Evolutionary conservation across 2,329 filamentous ascomycete species (phyloP).

Genomic region (Amesomyces nigricolor): DNA sequence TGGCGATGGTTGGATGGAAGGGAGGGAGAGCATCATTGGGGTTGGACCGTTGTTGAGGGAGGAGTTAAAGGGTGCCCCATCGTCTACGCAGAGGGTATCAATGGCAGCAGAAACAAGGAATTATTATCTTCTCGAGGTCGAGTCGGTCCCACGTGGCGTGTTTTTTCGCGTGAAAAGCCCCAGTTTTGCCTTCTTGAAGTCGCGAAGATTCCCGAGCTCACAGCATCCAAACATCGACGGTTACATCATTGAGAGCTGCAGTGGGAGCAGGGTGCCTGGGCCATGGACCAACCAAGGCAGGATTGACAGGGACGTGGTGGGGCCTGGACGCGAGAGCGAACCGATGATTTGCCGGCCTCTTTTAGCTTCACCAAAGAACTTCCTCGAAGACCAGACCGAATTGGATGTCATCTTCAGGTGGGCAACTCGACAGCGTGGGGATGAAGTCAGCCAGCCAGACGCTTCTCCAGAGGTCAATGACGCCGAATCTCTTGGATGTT

Average conservation of each 20-base stretch:
- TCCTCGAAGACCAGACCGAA: too few species aligned
- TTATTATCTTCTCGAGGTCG: not conserved
- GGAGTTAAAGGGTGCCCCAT: not conserved
- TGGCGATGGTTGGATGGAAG: not conserved
- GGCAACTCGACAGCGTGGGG: too few species aligned
- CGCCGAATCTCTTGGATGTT: too few species aligned
- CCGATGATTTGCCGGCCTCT: not conserved
- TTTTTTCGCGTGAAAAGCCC: too few species aligned
- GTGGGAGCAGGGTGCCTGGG: not conserved
- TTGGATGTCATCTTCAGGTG: too few species aligned
- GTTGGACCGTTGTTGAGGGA: not conserved
- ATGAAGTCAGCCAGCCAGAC: too few species aligned
- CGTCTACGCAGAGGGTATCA: not conserved
- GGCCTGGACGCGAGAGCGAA: too few species aligned
- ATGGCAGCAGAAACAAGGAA: not conserved
- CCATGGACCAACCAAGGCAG: not conserved
- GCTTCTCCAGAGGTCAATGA: too few species aligned
- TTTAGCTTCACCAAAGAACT: too few species aligned
- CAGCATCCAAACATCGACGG: not conserved
- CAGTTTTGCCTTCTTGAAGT: not conserved
- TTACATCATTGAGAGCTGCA: slow-evolving; percentile 8
- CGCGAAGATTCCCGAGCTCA: not conserved
- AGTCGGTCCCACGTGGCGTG: too few species aligned
- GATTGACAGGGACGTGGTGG: slow-evolving; percentile 7
- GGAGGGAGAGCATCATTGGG: not conserved